A percentile compares a stretch with the other conserved stretches of the same genome.
These are phyloP conservation scores for Colletotrichum zoysiae DNA, from an alignment of 2,329 filamentous ascomycete species.

Conservation along the genomic window DNA sequence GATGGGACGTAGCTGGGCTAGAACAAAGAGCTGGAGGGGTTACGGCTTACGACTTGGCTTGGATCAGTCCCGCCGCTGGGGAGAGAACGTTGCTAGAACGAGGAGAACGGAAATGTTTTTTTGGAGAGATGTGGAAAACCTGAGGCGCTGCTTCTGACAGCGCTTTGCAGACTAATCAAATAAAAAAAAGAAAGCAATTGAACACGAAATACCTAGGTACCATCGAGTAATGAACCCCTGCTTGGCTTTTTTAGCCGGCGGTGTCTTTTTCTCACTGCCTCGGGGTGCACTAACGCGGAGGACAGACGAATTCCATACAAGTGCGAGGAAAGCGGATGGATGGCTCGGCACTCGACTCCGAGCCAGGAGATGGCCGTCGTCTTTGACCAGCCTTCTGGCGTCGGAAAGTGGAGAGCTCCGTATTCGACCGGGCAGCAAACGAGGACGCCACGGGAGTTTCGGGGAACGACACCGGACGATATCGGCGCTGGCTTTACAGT, in stretches of 20 bases:
- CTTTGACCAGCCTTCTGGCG: conserved; percentile 7
- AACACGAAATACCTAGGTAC: conserved; percentile 12
- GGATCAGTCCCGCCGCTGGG: conserved; percentile 25
- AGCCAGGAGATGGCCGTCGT: conserved; percentile 14
- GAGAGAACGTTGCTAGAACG: conserved; percentile 4
- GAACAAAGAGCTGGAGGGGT: conserved; percentile 22
- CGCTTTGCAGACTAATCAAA: not conserved
- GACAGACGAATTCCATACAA: not conserved
- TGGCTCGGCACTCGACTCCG: conserved; percentile 36
- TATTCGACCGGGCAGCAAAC: not conserved
- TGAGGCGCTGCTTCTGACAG: conserved; percentile 20
- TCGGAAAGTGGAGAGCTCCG: conserved; percentile 36
- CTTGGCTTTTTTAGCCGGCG: conserved; percentile 1
- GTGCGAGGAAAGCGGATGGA: not conserved
- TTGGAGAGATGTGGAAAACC: conserved; percentile 24
- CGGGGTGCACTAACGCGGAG: conserved; percentile 7
- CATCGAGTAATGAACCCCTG: conserved; percentile 1
- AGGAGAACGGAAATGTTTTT: conserved; percentile 19
- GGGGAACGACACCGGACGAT: conserved; percentile 34
- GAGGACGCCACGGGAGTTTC: conserved; percentile 22
- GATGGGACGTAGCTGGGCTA: conserved; percentile 25
- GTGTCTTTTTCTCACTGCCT: not conserved
- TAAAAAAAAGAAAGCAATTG: conserved; percentile 22
- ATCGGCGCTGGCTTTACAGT: conserved; percentile 24
- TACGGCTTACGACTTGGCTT: conserved; percentile 38